Conservation (phyloP, 371 early-diverging fungal species). For the Nematocida ausubeli region DNA sequence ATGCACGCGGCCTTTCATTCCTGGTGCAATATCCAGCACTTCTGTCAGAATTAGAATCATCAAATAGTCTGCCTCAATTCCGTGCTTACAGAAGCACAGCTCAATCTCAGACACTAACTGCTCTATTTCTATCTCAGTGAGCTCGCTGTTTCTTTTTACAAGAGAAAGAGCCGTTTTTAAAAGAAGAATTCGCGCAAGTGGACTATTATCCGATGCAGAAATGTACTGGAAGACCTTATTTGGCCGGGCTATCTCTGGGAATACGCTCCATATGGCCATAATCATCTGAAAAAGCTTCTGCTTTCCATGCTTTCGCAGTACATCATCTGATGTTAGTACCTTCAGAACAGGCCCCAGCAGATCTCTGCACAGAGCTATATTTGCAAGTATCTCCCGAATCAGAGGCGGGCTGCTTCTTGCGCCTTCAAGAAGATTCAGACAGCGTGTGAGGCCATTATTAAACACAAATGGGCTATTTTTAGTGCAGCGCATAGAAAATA, state of each 20-base stretch:
- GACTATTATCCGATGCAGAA: neutral
- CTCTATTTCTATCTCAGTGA: neutral
- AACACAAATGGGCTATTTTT: constrained; percentile 29
- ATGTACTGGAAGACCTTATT: neutral
- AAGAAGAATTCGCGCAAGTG: neutral
- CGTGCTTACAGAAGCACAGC: neutral
- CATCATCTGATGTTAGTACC: neutral
- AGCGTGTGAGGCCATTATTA: constrained; percentile 10
- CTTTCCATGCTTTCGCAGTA: neutral
- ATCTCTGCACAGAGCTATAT: neutral
- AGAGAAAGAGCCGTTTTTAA: neutral
- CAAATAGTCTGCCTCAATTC: constrained; percentile 2
- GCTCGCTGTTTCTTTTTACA: neutral
- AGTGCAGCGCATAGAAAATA: constrained; percentile 11
- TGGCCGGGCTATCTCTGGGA: constrained; percentile 20
- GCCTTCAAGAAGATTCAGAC: constrained; percentile 4
- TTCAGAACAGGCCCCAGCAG: neutral
- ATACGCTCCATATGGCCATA: constrained; percentile 6
- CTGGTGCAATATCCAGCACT: neutral
- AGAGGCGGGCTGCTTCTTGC: constrained; percentile 11
- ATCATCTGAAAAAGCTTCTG: constrained; percentile 19
- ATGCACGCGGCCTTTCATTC: neutral
- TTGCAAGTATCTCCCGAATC: constrained; percentile 19
- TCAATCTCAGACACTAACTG: neutral
- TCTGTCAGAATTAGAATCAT: neutral